Base-by-base conservation (phyloP, 257 asterid genomes). In the Solanum pinnatisectum region DNA sequence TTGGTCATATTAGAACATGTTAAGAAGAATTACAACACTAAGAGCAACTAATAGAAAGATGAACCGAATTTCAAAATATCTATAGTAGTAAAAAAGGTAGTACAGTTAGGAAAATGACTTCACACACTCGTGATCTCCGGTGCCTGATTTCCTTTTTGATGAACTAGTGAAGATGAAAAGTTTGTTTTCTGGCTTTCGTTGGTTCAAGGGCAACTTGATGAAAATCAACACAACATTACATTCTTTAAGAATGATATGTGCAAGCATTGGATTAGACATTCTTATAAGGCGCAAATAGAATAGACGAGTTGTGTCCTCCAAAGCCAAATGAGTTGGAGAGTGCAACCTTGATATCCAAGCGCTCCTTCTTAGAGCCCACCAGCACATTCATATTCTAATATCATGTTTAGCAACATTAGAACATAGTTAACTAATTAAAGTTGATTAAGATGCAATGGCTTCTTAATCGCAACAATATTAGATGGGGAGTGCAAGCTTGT, bases 291-390 rank as follows among this genome's bases (percentile, higher is more conserved):
- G 91, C 88, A 59, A 91, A 89, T 30, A 93, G 44, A 88, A 93
- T 86, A 44, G 93, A 88, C 14, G 92, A 91, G 87, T 89, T 92
- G 88, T 90, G 92, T 15, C 95, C 95, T 32, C 91, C 92, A 83
- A 92, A 89, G 42, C 93, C 92, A 83, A 92, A 83, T 68, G 94
- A 92, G 86, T 90, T 92, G 22, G 95, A 93, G 20, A 93, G 91
- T 46, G 94, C 95, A 59, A 88, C 93, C 82, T 89, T 91, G 72
- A 90, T 59, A 37, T 86, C 89, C 39, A 93, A 39, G 3, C 74
- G 84, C 71, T 93, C 93, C 90, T 88, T 92, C 88, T 68, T 22
- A 22, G 82, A 32, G 63, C 94, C 93, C 2, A 88, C 92, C 9
- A 93, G 83, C 56, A 92, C 67, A 5, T 76, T 83, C 44, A 90